A percentile compares a stretch with the other conserved stretches of the same genome.
Evolutionary conservation across 1,284 basidiomycete genomes (phyloP).

Genomic region (Wolfiporia cocos): DNA sequence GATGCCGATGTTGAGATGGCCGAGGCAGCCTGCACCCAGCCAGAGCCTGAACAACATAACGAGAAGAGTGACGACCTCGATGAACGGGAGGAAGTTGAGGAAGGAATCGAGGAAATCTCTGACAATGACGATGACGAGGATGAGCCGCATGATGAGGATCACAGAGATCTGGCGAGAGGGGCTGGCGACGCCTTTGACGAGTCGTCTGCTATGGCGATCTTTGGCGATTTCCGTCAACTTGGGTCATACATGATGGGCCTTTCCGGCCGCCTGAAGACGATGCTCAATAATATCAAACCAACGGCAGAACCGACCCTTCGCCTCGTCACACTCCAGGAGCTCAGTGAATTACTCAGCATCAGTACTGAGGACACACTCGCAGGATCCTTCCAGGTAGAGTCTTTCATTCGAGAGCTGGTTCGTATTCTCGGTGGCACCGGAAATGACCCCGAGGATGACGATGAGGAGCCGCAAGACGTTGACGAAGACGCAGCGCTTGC

Average conservation of each 20-base stretch:
- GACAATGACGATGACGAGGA: conserved; percentile 39
- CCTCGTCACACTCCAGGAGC: conserved; percentile 88
- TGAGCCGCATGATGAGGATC: conserved; percentile 38
- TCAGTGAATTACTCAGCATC: conserved; percentile 92
- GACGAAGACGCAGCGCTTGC: conserved; percentile 85
- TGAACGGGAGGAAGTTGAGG: conserved; percentile 36
- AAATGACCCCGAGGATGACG: conserved; percentile 60
- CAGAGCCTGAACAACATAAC: conserved; percentile 47
- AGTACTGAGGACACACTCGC: conserved; percentile 96
- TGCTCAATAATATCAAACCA: conserved; percentile 85
- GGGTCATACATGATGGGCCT: conserved; percentile 89
- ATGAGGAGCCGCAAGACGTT: conserved; percentile 50
- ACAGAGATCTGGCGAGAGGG: conserved; percentile 25
- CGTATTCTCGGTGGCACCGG: conserved; percentile 86
- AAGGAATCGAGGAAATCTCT: conserved; percentile 33
- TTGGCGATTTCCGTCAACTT: conserved; percentile 79
- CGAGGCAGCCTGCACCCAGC: conserved; percentile 57
- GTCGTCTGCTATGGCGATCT: conserved; percentile 68
- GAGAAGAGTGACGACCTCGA: conserved; percentile 28
- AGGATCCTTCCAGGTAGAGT: conserved; percentile 90
- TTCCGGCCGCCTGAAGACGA: conserved; percentile 82
- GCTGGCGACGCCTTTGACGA: conserved; percentile 51
- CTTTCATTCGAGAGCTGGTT: conserved; percentile 90
- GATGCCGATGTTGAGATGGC: conserved; percentile 76
- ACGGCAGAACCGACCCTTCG: conserved; percentile 78